These are phyloP conservation scores for Casuarina equisetifolia DNA, from an alignment of 306 rosid species.

Conservation along the genomic window DNA sequence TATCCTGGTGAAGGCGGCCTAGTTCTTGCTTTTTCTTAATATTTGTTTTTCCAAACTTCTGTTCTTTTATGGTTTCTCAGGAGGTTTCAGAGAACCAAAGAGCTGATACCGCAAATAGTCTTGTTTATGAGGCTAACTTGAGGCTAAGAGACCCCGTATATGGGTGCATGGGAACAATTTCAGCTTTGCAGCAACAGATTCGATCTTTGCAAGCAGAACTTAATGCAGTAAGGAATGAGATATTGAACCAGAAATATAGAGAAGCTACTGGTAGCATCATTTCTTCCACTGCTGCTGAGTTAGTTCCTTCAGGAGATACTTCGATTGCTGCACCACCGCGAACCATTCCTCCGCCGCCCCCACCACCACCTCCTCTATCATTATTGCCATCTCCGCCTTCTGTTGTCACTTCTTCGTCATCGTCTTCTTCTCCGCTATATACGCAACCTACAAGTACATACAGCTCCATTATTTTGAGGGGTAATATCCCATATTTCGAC, in stretches of 20 bases:
- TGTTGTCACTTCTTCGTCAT: slow-evolving; percentile 51
- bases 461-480: slow-evolving; percentile 64
- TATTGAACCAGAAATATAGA: slow-evolving; percentile 59
- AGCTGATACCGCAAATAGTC: slow-evolving; percentile 82
- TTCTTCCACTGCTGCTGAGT: slow-evolving; percentile 47
- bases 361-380: slow-evolving; percentile 31
- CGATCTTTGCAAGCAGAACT: slow-evolving; percentile 65
- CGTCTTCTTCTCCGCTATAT: slow-evolving; percentile 64
- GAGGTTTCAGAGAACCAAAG: slow-evolving; percentile 80
- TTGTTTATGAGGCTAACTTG: slow-evolving; percentile 83
- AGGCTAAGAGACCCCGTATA: slow-evolving; percentile 87
- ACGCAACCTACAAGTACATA: slow-evolving; percentile 54
- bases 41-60: slow-evolving; percentile 1
- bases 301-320: slow-evolving; percentile 42
- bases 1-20: neutral
- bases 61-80: slow-evolving; percentile 30
- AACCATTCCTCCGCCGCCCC: slow-evolving; percentile 30
- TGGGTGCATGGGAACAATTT: slow-evolving; percentile 93
- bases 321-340: slow-evolving; percentile 41
- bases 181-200: slow-evolving; percentile 72
- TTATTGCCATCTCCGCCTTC: slow-evolving; percentile 32
- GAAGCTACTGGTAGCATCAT: slow-evolving; percentile 50
- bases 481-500: slow-evolving; percentile 61
- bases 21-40: neutral
- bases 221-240: slow-evolving; percentile 53